Percentiles rank a stretch among this genome's conserved stretches.
Conservation (phyloP, 257 asterid genomes). For the Solanum clarkiae region DNA sequence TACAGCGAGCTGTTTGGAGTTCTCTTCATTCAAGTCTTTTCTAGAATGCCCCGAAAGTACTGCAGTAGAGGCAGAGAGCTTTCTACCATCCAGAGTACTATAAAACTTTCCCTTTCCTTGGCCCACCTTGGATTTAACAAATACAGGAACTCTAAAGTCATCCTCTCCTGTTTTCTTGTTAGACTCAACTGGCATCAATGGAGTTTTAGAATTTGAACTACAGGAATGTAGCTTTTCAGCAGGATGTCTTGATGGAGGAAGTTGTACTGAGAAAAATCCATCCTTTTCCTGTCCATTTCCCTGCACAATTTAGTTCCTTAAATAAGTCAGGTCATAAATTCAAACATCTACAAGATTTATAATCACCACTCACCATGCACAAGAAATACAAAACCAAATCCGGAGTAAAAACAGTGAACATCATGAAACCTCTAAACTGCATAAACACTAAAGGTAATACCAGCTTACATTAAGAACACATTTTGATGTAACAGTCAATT, state of each 20-base stretch:
- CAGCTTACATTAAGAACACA: background rate
- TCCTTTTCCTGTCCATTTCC: conserved; percentile 28
- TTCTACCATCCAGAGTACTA: conserved; percentile 4
- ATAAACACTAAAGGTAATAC: background rate
- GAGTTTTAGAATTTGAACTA: conserved; percentile 20
- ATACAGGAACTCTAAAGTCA: conserved; percentile 66
- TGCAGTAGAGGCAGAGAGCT: conserved; percentile 16
- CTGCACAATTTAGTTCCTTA: conserved; percentile 18
- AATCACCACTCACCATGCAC: background rate
- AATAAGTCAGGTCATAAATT: background rate
- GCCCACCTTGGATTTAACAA: conserved; percentile 18
- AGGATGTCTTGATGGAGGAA: conserved; percentile 22
- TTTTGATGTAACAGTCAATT: background rate
- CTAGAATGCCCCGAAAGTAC: conserved; percentile 5
- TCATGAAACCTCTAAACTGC: background rate
- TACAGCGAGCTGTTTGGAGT: conserved; percentile 9
- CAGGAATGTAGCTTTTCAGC: conserved; percentile 27
- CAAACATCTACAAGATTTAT: background rate
- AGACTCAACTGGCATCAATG: conserved; percentile 23
- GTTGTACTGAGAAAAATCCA: conserved; percentile 19
- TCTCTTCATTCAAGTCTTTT: conserved; percentile 14
- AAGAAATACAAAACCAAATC: background rate
- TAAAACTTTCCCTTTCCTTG: conserved; percentile 16
- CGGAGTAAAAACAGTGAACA: background rate
- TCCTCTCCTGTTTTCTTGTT: conserved; percentile 45